Evolutionary conservation across 75 land plant genomes (phyloP), one percentile per base, ranked within the genome.

Genomic region (Chamaecyparis obtusa): DNA sequence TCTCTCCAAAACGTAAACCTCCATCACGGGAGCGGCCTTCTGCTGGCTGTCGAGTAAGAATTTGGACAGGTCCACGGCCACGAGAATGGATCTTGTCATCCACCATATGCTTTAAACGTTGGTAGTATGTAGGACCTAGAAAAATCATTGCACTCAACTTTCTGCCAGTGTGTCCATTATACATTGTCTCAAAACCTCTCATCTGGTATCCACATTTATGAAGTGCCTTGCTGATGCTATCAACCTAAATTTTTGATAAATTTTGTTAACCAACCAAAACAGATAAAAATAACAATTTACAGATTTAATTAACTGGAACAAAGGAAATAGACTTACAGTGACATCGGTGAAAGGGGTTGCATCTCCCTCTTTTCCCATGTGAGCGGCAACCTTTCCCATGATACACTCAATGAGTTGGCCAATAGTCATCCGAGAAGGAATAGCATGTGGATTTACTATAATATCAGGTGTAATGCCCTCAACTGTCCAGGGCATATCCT

Each of bases 321-420:
- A 1, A n/a, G 17, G 14, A 48, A 64, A n/a, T 33, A 72, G 16
- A 86, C 96, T 92, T 91, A 97, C 99, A 48, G 99, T 98, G 78
- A 98, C 99, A 95, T 98, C 99, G 41, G 99, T 98, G 56, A 98
- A 98, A 39, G 99, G 99, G 49, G 99, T 98, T 15, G 99, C 99
- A 91, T 98, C 99, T 86, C 99, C 99, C 88, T 98, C 99, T 89
- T 98, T 98, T 32, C 99, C 99, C 96, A 98, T 94, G 79, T 96
- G 99, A 67, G 99, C 99, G 37, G 99, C 99, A 85, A 98, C 99
- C 85, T 98, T 98, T 74, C 99, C 99, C 99, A 98, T 98, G 92
- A 98, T 95, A 88, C 99, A 98, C 92, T 98, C 99, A 89, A 98
- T 98, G 81, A 98, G 99, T 88, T 98, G 99, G 54, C 99, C 99